These are phyloP conservation scores for Clarireedia homoeocarpa DNA, from an alignment of 2,329 filamentous ascomycete species.

Conservation along the genomic window DNA sequence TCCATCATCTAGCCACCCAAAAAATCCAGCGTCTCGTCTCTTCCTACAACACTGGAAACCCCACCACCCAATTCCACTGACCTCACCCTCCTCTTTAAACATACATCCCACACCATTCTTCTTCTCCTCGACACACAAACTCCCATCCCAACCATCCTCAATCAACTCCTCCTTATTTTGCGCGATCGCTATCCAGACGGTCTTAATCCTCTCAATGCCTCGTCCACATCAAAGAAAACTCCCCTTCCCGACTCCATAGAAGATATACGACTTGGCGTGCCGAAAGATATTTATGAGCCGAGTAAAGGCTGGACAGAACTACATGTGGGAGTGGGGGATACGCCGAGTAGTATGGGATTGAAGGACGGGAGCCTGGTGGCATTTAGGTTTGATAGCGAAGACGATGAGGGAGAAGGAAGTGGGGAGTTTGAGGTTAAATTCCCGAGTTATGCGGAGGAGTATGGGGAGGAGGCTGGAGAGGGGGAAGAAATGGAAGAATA, in stretches of 20 bases:
- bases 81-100: slow-evolving; percentile 64
- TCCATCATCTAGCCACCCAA: not conserved
- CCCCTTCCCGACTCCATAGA: slow-evolving; percentile 28
- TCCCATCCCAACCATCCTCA: too few relatives aligned
- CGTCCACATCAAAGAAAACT: slow-evolving; percentile 18
- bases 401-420: slow-evolving; percentile 8
- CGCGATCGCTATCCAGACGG: slow-evolving; percentile 48
- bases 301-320: slow-evolving; percentile 42
- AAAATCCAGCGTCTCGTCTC: not conserved
- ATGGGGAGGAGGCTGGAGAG: not conserved
- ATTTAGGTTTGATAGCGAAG: slow-evolving; percentile 31
- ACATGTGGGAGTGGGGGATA: slow-evolving; percentile 27
- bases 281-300: slow-evolving; percentile 39
- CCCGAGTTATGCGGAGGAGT: slow-evolving; percentile 6
- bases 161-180: slow-evolving; percentile 32
- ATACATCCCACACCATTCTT: slow-evolving; percentile 40
- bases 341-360: slow-evolving; percentile 29
- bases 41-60: not conserved
- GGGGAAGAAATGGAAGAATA: not conserved
- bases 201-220: slow-evolving; percentile 31
- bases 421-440: slow-evolving; percentile 20
- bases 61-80: slow-evolving; percentile 29
- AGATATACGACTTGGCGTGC: slow-evolving; percentile 39
- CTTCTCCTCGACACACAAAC: not conserved
- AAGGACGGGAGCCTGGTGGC: slow-evolving; percentile 34